Evolutionary conservation across 2,329 filamentous ascomycete species (phyloP).

Genomic region (Paraconiothyrium sp.): DNA sequence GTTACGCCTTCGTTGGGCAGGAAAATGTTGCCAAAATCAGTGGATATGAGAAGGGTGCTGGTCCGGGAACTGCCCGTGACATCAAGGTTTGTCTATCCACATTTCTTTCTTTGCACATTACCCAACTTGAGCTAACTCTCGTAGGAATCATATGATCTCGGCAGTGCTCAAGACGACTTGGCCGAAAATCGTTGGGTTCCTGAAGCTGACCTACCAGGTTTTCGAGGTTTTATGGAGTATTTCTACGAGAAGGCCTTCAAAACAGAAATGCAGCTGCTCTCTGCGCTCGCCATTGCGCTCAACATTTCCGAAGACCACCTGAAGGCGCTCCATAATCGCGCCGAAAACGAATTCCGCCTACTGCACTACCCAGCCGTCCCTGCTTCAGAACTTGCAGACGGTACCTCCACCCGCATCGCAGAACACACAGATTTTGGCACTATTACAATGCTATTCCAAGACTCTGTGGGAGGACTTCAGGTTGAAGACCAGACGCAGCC

Average conservation of each 20-base stretch:
- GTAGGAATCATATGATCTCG: constrained; percentile 22
- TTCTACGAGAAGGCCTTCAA: constrained; percentile 20
- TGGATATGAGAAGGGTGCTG: constrained; percentile 15
- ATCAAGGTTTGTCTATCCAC: constrained; percentile 9
- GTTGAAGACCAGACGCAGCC: constrained; percentile 35
- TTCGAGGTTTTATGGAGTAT: constrained; percentile 26
- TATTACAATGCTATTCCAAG: constrained; percentile 47
- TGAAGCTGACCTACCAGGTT: constrained; percentile 19
- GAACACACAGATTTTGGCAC: constrained; percentile 34
- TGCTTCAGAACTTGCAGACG: constrained; percentile 13
- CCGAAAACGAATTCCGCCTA: constrained; percentile 26
- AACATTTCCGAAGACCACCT: not conserved
- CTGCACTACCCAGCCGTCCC: constrained; percentile 27
- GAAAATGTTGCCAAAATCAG: constrained; percentile 12
- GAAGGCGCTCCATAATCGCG: constrained; percentile 10
- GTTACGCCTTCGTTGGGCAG: constrained; percentile 14
- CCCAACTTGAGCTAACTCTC: constrained; percentile 1
- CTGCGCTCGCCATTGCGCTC: constrained; percentile 21
- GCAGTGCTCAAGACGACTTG: not conserved
- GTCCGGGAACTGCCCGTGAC: constrained; percentile 8
- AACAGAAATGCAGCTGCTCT: constrained; percentile 18
- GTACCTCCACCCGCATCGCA: constrained; percentile 19
- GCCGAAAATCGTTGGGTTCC: constrained; percentile 17
- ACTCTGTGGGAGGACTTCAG: constrained; percentile 44
- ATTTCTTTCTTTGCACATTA: not conserved